Conservation (phyloP, 106 monocot species). For the Acanthochlamys bracteata region DNA sequence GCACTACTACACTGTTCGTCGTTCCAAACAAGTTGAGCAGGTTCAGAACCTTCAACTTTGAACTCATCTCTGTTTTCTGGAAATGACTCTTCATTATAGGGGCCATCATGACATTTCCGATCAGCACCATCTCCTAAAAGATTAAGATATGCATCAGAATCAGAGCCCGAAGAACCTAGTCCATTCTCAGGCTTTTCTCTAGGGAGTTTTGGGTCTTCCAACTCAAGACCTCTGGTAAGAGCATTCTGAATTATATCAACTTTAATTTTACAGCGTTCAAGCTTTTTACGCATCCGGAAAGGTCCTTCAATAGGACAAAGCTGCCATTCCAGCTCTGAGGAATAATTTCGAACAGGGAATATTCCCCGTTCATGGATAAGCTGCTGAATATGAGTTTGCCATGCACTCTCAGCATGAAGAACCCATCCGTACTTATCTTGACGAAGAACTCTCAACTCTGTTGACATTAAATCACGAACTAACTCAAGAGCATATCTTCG, state of each 20-base stretch:
- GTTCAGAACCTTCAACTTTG: conserved; percentile 35
- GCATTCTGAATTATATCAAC: conserved; percentile 53
- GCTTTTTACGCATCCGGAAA: conserved; percentile 95
- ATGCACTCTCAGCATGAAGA: conserved; percentile 98
- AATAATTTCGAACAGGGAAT: conserved; percentile 51
- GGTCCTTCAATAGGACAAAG: conserved; percentile 95
- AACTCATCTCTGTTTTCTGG: conserved; percentile 50
- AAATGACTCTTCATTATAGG: conserved; percentile 36
- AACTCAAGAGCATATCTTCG: conserved; percentile 74
- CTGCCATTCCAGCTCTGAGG: conserved; percentile 70
- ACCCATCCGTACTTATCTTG: conserved; percentile 99
- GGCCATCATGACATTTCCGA: conserved; percentile 31
- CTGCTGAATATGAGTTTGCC: conserved; percentile 85
- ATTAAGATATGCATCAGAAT: conserved; percentile 57
- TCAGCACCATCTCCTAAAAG: conserved; percentile 33
- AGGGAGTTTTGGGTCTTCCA: conserved; percentile 20
- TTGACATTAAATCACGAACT: conserved; percentile 89
- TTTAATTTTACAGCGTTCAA: conserved; percentile 73
- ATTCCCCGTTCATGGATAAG: conserved; percentile 91
- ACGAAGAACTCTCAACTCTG: conserved; percentile 84
- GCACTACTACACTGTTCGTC: conserved; percentile 75
- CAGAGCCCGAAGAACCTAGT: conserved; percentile 32
- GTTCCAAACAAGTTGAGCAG: conserved; percentile 56
- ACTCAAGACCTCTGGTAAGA: conserved; percentile 41
- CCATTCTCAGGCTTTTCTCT: conserved; percentile 35